Conservation (phyloP, 2,329 filamentous ascomycete species). For the Monosporascus cannonballus region DNA sequence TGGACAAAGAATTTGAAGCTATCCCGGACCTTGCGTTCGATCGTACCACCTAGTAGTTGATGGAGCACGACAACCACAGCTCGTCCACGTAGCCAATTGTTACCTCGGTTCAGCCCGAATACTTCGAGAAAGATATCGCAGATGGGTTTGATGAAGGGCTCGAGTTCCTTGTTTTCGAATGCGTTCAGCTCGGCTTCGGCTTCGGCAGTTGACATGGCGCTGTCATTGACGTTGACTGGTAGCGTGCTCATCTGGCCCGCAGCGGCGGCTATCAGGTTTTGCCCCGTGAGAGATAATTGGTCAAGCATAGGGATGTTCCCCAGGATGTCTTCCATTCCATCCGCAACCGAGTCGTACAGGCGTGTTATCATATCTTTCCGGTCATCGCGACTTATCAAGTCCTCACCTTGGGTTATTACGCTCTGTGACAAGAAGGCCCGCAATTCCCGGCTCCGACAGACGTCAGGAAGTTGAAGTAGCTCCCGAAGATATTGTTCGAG, state of each 20-base stretch:
- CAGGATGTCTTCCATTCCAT: slow-evolving; percentile 96
- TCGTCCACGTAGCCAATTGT: slow-evolving; percentile 93
- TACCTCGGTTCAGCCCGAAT: slow-evolving; percentile 89
- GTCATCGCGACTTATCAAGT: slow-evolving; percentile 51
- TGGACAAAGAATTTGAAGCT: slow-evolving; percentile 66
- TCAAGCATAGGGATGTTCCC: slow-evolving; percentile 95
- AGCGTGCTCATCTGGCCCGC: slow-evolving; percentile 56
- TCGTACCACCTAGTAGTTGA: slow-evolving; percentile 89
- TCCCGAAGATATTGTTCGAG: slow-evolving; percentile 81
- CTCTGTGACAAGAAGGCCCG: slow-evolving; percentile 89
- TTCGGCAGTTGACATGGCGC: slow-evolving; percentile 55
- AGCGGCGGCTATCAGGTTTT: slow-evolving; percentile 79
- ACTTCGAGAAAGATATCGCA: slow-evolving; percentile 95
- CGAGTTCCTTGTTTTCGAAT: slow-evolving; percentile 82
- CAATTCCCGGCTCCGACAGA: slow-evolving; percentile 88
- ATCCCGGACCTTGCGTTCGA: slow-evolving; percentile 91
- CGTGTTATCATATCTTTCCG: slow-evolving; percentile 87
- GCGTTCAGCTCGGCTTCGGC: slow-evolving; percentile 91
- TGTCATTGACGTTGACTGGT: slow-evolving; percentile 46
- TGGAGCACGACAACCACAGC: slow-evolving; percentile 95
- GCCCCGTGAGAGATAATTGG: slow-evolving; percentile 85
- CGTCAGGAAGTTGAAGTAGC: slow-evolving; percentile 79
- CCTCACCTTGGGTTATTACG: slow-evolving; percentile 60
- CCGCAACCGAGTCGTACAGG: slow-evolving; percentile 92
- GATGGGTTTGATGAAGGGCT: slow-evolving; percentile 97